Evolutionary conservation across 2,329 filamentous ascomycete species (phyloP).

Genomic region (Nemania sp.): DNA sequence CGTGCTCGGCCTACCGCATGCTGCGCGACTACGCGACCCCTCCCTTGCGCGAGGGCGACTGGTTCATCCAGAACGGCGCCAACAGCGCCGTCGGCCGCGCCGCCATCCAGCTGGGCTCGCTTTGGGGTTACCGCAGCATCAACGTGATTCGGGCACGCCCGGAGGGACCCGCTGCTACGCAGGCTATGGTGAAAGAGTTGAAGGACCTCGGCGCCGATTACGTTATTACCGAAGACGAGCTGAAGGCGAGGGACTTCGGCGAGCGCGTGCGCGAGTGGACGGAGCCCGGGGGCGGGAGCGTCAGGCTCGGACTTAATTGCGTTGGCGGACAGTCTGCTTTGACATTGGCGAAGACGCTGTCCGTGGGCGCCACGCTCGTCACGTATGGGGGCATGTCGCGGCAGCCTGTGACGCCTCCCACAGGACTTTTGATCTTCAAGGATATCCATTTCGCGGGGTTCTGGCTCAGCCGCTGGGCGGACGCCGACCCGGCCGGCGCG

Average conservation of each 20-base stretch:
- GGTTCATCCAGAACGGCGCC: slow-evolving; percentile 96
- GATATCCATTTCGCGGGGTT: slow-evolving; percentile 88
- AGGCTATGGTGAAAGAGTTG: slow-evolving; percentile 58
- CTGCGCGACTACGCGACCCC: slow-evolving; percentile 72
- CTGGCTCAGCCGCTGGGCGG: slow-evolving; percentile 91
- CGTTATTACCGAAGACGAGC: slow-evolving; percentile 60
- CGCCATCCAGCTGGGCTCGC: slow-evolving; percentile 81
- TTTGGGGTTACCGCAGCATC: slow-evolving; percentile 90
- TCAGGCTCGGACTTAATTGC: slow-evolving; percentile 86
- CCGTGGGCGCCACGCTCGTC: slow-evolving; percentile 72
- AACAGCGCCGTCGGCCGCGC: slow-evolving; percentile 92
- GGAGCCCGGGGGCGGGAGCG: slow-evolving; percentile 64
- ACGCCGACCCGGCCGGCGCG: slow-evolving; percentile 68
- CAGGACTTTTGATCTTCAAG: slow-evolving; percentile 90
- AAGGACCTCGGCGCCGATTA: slow-evolving; percentile 57
- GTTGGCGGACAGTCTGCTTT: slow-evolving; percentile 87
- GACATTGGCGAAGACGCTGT: slow-evolving; percentile 74
- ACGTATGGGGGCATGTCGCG: slow-evolving; percentile 96
- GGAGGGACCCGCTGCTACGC: slow-evolving; percentile 64
- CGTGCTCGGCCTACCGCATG: slow-evolving; percentile 93
- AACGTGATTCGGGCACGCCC: slow-evolving; percentile 78
- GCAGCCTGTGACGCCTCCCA: slow-evolving; percentile 79
- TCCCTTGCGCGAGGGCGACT: slow-evolving; percentile 69
- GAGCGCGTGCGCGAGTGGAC: slow-evolving; percentile 67
- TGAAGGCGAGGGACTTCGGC: slow-evolving; percentile 62